Base-by-base conservation (phyloP, 306 rosid species). In the Dryas alaskensis region DNA sequence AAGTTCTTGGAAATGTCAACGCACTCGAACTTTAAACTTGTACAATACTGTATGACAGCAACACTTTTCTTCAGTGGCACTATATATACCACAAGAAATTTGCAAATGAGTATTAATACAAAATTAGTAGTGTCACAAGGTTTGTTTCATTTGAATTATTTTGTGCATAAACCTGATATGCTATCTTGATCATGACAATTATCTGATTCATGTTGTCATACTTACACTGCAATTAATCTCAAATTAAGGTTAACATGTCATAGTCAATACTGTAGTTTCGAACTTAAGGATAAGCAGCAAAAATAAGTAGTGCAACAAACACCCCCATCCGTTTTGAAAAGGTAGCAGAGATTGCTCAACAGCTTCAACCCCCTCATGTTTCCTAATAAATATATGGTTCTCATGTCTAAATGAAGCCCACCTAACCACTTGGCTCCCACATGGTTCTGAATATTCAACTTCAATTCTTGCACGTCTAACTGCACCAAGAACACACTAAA, bases 331-430 rank as follows among this genome's bases (percentile, higher is more conserved):
- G 22, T 16, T 31, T 12, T 17, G 5, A 13, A 49, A 25, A 48
- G 70, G 70, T 10, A 17, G 46, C 37, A 78, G 45, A 65, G 45
- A 72, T 55, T 63, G 73, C 54, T 72, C 72, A 54, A 71, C 67
- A 63, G 39, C 70, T 51, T 43, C 73, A 72, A 70, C 60, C 25
- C 2, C 65, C 22, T 44, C 19, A 49, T 49, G 45, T 80, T 45
- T 58, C 66, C 13, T 17, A 61, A 79, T 9, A 73, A 67, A 68
- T 61, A 52, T 47, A 16, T 10, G 2, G 9, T 5, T 63, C 51
- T 47, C 64, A 43, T 70, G 50, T 43, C 69, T 69, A 5, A 47
- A n/a, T 19, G 53, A 68, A 31, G 31, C 60, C 51, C 44, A 67
- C 68, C 69, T 58, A 45, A 72, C 46, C 46, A 59, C 46, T 47